Base-by-base conservation (phyloP, 371 early-diverging fungal genomes). In the Apophysomyces elegans region DNA sequence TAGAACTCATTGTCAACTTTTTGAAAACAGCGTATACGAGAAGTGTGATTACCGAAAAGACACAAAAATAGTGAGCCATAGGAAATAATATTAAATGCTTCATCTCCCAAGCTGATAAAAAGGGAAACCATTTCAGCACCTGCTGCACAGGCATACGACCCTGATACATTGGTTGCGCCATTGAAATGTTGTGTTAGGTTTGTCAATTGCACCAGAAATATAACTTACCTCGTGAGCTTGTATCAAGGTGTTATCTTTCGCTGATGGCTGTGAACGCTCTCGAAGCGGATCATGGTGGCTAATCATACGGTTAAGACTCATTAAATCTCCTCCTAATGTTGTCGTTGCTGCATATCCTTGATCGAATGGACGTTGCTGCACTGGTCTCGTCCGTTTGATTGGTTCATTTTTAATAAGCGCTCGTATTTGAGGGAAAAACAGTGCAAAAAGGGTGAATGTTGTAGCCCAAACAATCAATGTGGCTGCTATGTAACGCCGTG, bases 71-170 rank as follows among this genome's bases (percentile, higher is more conserved):
- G 1, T 77, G 69, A 7, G 75, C 73, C 1, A 71, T 39, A 9
- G 87, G 87, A 62, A 82, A 80, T 9, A 87, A 62, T 16, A 84
- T 71, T 6, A 87, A 63, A 9, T 81, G 76, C 56, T 77, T 75
- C 87, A 85, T 87, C 36, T 83, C 76, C 87, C 87, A 87, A 11
- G 75, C 83, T 18, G 86, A 71, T 7, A 87, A 59, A 61, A 73
- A 81, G 7, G 84, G 81, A 26, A 85, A 70, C 50, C 78, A 87
- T 7, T 74, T 76, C 47, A 76, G 71, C 7, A 76, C 73, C 36
- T 75, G 70, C 61, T 83, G 84, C 18, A 87, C 66, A 4, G 86
- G 84, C 74, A 84, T 75, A n/a, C 75, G 68, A 1, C 70, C 71
- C 75, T 80, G 32, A 26, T 26, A 2, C 32, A 26, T 2, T 26